Evolutionary conservation across 345 rosid genomes (phyloP), one percentile per base, ranked within the genome.

Genomic region (Camelina hispida): DNA sequence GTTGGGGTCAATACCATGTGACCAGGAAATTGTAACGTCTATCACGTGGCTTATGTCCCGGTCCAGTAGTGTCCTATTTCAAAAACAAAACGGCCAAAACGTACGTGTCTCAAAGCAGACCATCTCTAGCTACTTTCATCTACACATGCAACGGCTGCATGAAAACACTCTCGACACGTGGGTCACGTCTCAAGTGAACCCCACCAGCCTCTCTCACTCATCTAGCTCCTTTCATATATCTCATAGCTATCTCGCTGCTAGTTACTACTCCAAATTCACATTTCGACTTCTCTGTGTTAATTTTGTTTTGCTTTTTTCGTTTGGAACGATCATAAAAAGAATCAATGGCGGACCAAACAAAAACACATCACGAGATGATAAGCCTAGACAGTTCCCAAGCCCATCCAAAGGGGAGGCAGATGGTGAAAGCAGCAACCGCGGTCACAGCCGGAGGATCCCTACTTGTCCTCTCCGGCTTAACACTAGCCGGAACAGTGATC

Each of bases 371-470:
- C n/a, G 65, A 35, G 32, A 55, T 76, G 16, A 46, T 69, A 54
- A 64, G 38, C n/a, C 23, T 47, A 57, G 74, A 74, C 32, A 66
- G 51, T 46, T 23, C 18, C 9, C 12, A 10, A 20, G 74, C 38
- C 40, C 66, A 72, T 22, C 79, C 89, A 0, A 76, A 70, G 64
- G 38, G 85, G 38, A 78, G 71, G 48, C 85, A 87, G 86, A 70
- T 89, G 37, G 91, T 89, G 59, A 93, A 88, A 88, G 84, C 83
- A 4, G 92, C 84, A 10, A 89, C 96, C 0, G 93, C 90, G 0
- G 89, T 69, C 80, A 81, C 93, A 1, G 93, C 89, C 0, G 96
- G 98, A 18, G 93, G 92, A 0, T 90, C 93, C 22, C 88, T 91
- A 16, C 81, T 91, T 9, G 66, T 91, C 23, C 91, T 91, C 53